Conservation (phyloP, 805 yeast species). For the Schizosaccharomyces cryophilus region DNA sequence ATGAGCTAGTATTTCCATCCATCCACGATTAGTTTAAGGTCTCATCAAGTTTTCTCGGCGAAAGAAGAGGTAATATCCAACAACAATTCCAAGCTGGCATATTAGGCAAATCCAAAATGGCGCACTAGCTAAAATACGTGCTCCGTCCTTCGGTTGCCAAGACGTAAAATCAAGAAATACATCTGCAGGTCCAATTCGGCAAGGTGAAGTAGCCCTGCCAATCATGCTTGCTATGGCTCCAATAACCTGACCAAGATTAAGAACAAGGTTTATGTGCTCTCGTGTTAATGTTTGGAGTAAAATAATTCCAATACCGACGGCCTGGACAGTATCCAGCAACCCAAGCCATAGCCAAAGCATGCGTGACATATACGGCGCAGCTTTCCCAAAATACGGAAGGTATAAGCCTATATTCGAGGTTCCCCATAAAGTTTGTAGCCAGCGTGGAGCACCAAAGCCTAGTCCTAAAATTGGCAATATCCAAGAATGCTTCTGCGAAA, state of each 20-base stretch:
- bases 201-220: neutral
- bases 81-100: neutral
- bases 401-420: neutral
- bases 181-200: neutral
- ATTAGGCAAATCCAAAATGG: conserved; percentile 1
- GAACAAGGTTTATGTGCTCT: neutral
- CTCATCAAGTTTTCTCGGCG: neutral
- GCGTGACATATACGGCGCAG: neutral
- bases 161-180: conserved; percentile 1
- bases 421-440: conserved; percentile 2
- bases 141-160: neutral
- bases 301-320: conserved; percentile 2
- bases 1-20: too few relatives aligned
- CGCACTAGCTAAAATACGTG: neutral
- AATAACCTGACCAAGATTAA: neutral
- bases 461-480: neutral
- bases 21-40: neutral
- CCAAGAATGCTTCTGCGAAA: neutral
- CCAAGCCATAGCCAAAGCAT: conserved; percentile 1
- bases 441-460: neutral
- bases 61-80: neutral
- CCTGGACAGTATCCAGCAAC: neutral
- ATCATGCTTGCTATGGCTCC: conserved; percentile 1
- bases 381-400: neutral
- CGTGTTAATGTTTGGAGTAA: conserved; percentile 3